phyloP scores from a whole-genome alignment of 495 filamentous ascomycete species.

The Hypoxylon fuscum region DNA sequence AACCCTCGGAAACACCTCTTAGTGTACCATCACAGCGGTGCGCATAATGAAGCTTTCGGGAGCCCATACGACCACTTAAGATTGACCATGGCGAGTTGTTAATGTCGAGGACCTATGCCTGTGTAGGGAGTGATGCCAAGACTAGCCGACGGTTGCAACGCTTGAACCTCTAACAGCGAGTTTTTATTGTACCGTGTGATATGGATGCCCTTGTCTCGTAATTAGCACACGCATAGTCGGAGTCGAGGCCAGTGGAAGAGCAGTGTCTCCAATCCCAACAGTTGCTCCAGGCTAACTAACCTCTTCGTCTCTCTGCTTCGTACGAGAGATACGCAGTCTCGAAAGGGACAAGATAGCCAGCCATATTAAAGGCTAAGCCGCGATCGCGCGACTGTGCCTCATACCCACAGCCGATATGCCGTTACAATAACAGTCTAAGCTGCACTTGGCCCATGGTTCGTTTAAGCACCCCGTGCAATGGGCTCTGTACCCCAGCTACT shows the following conservation, averaged over 20 bases:
- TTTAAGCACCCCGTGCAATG: constrained; percentile 21
- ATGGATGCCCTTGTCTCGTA: constrained; percentile 7
- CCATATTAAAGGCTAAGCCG: constrained; percentile 5
- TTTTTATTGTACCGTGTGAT: not conserved
- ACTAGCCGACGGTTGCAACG: not conserved
- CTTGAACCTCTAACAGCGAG: not conserved
- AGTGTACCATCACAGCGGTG: not conserved
- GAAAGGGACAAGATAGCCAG: constrained; percentile 29
- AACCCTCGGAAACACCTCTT: constrained; percentile 7
- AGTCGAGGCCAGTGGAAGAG: not conserved
- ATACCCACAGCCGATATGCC: constrained; percentile 18
- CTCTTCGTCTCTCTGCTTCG: constrained; percentile 7
- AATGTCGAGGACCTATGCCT: too few relatives aligned
- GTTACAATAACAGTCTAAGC: constrained; percentile 2
- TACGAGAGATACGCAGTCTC: constrained; percentile 6
- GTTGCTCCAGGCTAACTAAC: not conserved
- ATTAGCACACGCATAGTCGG: not conserved
- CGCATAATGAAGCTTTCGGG: too few relatives aligned
- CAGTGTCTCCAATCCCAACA: not conserved
- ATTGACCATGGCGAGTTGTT: too few relatives aligned
- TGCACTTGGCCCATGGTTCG: constrained; percentile 11
- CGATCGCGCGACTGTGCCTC: constrained; percentile 15
- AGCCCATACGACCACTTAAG: too few relatives aligned
- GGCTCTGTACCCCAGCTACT: constrained; percentile 2
- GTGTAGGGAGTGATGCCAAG: constrained; percentile 12